phyloP scores from a whole-genome alignment of 1,139 yeast genomes.

The Candida albicans region DNA sequence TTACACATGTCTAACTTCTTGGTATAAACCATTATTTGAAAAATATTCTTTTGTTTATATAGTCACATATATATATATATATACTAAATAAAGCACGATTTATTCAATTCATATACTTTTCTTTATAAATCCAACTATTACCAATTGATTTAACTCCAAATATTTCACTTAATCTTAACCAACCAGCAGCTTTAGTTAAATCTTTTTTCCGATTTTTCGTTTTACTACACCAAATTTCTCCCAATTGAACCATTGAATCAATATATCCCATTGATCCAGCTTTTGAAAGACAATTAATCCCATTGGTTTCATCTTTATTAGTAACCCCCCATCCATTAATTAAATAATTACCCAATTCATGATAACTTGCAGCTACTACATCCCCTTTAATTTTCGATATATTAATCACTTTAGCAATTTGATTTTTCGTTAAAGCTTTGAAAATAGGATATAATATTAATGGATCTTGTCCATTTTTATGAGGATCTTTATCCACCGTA shows the following conservation, averaged over 20 bases:
- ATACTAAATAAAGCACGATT: neutral
- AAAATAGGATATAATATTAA: conserved; percentile 26
- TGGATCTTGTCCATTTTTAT: conserved; percentile 32
- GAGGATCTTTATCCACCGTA: conserved; percentile 15
- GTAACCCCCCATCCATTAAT: conserved; percentile 61
- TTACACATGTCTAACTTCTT: too few species aligned
- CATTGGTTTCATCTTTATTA: conserved; percentile 55
- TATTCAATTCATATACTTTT: conserved; percentile 47
- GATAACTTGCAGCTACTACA: conserved; percentile 33
- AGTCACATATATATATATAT: neutral
- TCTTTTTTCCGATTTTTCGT: conserved; percentile 60
- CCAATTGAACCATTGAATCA: conserved; percentile 71
- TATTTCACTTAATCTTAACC: conserved; percentile 67
- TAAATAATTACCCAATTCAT: conserved; percentile 63
- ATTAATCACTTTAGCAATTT: conserved; percentile 28
- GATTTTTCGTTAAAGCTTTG: conserved; percentile 24
- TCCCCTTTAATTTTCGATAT: conserved; percentile 30
- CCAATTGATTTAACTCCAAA: conserved; percentile 68
- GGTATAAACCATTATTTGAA: too few species aligned
- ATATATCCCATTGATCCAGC: conserved; percentile 71
- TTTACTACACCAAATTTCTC: conserved; percentile 64
- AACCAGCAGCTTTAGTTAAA: conserved; percentile 62
- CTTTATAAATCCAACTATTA: conserved; percentile 77
- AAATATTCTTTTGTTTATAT: neutral
- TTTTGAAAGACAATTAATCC: conserved; percentile 59